These are phyloP conservation scores for Pinus taeda DNA, from an alignment of 75 land plant genomes.

Conservation along the genomic window DNA sequence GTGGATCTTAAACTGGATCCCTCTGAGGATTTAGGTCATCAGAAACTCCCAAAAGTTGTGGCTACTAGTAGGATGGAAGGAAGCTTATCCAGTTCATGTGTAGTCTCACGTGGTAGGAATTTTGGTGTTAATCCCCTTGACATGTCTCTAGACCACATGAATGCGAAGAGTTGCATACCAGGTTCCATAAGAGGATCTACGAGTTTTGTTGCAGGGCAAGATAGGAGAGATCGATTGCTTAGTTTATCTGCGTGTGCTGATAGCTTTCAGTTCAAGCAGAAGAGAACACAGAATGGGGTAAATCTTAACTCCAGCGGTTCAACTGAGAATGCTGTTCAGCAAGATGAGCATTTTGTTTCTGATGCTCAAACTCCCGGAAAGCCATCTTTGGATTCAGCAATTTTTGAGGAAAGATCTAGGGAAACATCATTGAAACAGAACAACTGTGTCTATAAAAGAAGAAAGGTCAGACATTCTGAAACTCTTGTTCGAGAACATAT, in stretches of 20 bases:
- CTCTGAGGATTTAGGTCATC: neutral
- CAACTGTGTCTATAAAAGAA: conserved; percentile 9
- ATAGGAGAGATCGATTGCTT: neutral
- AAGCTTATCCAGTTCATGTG: neutral
- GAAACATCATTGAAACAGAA: neutral
- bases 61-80: neutral
- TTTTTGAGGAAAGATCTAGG: neutral
- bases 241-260: conserved; percentile 6
- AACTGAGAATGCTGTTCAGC: neutral
- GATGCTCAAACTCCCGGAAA: neutral
- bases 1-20: conserved; percentile 1
- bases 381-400: neutral
- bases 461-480: conserved; percentile 4
- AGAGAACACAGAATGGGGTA: neutral
- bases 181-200: neutral
- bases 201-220: conserved; percentile 6
- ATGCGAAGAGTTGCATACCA: neutral
- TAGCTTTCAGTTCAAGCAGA: conserved; percentile 2
- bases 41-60: neutral
- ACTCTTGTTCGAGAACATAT: neutral
- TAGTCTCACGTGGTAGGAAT: neutral
- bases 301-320: neutral
- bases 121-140: conserved; percentile 5
- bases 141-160: conserved; percentile 4
- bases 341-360: conserved; percentile 1